Percentiles rank a stretch among this genome's conserved stretches.
Evolutionary conservation across 257 asterid genomes (phyloP).

Genomic region (Plantago elongata): DNA sequence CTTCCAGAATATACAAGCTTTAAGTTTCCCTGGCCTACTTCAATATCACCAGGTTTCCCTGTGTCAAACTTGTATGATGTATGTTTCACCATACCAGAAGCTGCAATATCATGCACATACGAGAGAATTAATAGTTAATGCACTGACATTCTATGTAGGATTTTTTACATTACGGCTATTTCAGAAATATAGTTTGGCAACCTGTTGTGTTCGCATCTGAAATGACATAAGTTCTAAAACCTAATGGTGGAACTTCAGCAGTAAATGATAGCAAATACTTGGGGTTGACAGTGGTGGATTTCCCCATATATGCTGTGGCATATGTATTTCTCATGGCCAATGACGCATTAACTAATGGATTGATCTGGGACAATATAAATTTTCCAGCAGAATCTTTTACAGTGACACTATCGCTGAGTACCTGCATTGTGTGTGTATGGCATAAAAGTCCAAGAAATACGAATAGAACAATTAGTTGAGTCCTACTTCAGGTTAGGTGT

Average conservation of each 20-base stretch:
- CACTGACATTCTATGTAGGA: slow-evolving; percentile 1
- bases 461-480: not conserved
- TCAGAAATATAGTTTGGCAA: slow-evolving; percentile 23
- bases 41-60: slow-evolving; percentile 41
- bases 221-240: slow-evolving; percentile 68
- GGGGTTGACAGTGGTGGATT: slow-evolving; percentile 43
- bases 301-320: slow-evolving; percentile 55
- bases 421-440: slow-evolving; percentile 43
- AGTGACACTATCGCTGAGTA: slow-evolving; percentile 43
- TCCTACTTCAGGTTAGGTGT: not conserved
- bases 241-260: slow-evolving; percentile 74
- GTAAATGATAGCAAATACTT: slow-evolving; percentile 78
- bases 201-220: slow-evolving; percentile 43
- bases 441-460: not conserved
- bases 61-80: slow-evolving; percentile 27
- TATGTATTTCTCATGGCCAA: slow-evolving; percentile 45
- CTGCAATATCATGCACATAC: slow-evolving; percentile 27
- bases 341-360: slow-evolving; percentile 63
- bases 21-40: slow-evolving; percentile 76
- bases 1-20: slow-evolving; percentile 64
- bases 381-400: slow-evolving; percentile 78
- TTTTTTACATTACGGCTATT: not conserved
- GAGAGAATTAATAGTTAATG: slow-evolving; percentile 3
- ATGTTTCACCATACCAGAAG: slow-evolving; percentile 37
- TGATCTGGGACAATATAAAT: slow-evolving; percentile 56